These are phyloP conservation scores for Debaryomyces subglobosus DNA, from an alignment of 1,139 yeast species.

Conservation along the genomic window DNA sequence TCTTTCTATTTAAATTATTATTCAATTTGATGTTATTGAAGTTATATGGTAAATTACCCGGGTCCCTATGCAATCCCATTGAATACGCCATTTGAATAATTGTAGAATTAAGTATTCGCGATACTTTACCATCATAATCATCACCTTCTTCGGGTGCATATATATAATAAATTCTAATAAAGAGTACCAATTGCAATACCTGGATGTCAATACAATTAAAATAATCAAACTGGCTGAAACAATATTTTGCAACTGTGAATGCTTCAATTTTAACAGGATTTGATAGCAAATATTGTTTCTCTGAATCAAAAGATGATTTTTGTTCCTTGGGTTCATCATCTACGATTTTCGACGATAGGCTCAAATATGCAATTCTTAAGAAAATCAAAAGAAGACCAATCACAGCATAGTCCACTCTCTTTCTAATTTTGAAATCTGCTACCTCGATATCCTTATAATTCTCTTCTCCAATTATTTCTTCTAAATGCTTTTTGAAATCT, in stretches of 20 bases:
- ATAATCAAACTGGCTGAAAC: slow-evolving; percentile 40
- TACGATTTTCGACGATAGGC: not conserved
- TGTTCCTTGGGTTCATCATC: not conserved
- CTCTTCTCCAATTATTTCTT: not conserved
- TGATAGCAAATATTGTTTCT: not conserved
- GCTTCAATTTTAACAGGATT: not conserved
- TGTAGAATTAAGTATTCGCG: slow-evolving; percentile 37
- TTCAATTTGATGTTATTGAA: slow-evolving; percentile 28
- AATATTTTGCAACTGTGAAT: slow-evolving; percentile 28
- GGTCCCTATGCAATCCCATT: slow-evolving; percentile 50
- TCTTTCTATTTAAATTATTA: slow-evolving; percentile 46
- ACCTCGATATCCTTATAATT: not conserved
- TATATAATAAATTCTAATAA: slow-evolving; percentile 40
- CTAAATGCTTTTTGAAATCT: not conserved
- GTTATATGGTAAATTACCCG: slow-evolving; percentile 24
- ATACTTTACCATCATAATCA: slow-evolving; percentile 51
- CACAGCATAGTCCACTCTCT: not conserved
- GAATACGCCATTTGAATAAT: slow-evolving; percentile 45
- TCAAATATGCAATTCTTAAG: not conserved
- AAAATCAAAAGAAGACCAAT: not conserved
- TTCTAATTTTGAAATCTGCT: not conserved
- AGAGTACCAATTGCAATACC: slow-evolving; percentile 52
- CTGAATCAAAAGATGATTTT: not conserved
- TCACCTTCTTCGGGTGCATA: slow-evolving; percentile 55
- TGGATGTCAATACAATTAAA: slow-evolving; percentile 43